These are phyloP conservation scores for Flaveria bidentis DNA, from an alignment of 129 eudicot species.

Conservation along the genomic window DNA sequence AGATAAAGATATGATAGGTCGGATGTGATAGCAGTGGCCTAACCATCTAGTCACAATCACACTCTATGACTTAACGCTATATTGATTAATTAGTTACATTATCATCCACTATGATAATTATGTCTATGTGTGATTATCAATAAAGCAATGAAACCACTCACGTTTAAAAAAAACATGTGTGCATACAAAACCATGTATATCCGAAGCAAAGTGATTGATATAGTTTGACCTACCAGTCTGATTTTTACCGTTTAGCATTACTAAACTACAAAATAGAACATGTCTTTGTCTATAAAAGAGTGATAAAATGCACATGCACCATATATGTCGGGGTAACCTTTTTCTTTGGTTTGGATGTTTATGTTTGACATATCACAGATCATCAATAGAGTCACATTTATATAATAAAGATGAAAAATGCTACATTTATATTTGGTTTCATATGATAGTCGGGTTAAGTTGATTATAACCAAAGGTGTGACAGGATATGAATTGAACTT, in stretches of 20 bases:
- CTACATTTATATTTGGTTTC: too few species aligned
- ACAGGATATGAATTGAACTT: not conserved
- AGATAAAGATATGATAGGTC: not conserved
- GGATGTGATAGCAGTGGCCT: not conserved
- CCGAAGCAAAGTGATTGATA: not conserved
- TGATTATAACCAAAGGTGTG: not conserved
- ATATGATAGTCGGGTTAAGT: not conserved
- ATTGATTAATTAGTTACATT: not conserved
- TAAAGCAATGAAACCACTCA: not conserved
- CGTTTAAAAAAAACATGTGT: not conserved
- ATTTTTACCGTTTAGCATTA: slow-evolving; percentile 3
- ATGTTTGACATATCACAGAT: not conserved
- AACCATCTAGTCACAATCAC: not conserved
- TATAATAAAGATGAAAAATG: not conserved
- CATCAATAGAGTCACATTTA: not conserved
- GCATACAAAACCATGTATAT: not conserved
- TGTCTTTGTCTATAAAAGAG: slow-evolving; percentile 11
- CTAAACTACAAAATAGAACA: slow-evolving; percentile 14
- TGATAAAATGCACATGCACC: not conserved
- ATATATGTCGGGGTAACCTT: not conserved
- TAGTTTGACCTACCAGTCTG: not conserved
- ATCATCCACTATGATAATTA: not conserved
- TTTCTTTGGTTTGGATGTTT: slow-evolving; percentile 4
- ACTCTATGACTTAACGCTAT: not conserved
- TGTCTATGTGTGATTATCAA: not conserved